phyloP scores from a whole-genome alignment of 2,329 filamentous ascomycete genomes.

The Exophiala bonariae region DNA sequence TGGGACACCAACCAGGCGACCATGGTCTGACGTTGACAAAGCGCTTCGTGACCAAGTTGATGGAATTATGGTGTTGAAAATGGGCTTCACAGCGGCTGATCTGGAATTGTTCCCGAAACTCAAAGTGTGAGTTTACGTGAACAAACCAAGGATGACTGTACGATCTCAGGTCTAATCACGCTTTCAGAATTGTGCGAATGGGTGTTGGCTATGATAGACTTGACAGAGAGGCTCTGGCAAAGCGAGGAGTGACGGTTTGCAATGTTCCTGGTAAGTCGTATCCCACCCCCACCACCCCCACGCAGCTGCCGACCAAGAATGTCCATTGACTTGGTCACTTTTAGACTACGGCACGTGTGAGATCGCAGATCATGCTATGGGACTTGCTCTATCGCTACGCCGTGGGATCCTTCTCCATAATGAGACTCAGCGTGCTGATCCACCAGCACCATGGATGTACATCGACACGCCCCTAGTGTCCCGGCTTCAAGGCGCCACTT shows the following conservation, averaged over 20 bases:
- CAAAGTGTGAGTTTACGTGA: constrained; percentile 22
- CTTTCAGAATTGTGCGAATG: constrained; percentile 24
- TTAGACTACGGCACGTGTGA: constrained; percentile 27
- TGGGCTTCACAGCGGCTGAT: constrained; percentile 21
- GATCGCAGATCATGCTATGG: constrained; percentile 27
- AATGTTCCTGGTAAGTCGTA: constrained; percentile 36
- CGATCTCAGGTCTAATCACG: not conserved
- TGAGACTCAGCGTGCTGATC: constrained; percentile 20
- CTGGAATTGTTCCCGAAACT: constrained; percentile 23
- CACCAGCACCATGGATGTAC: constrained; percentile 19
- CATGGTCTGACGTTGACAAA: constrained; percentile 23
- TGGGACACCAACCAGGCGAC: constrained; percentile 11
- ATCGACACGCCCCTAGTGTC: constrained; percentile 24
- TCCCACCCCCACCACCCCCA: constrained; percentile 33
- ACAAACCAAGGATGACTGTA: too few relatives aligned
- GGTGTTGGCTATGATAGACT: constrained; percentile 27
- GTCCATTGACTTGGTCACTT: constrained; percentile 11
- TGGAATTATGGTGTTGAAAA: constrained; percentile 26
- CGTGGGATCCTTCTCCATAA: constrained; percentile 25
- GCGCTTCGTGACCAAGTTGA: constrained; percentile 22
- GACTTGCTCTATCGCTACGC: constrained; percentile 22
- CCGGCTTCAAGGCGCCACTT: constrained; percentile 42
- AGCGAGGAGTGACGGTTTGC: constrained; percentile 24
- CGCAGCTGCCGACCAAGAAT: not conserved
- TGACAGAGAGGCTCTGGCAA: constrained; percentile 24